Conservation (phyloP, 2,329 filamentous ascomycete species). For the Fusarium scirpi region DNA sequence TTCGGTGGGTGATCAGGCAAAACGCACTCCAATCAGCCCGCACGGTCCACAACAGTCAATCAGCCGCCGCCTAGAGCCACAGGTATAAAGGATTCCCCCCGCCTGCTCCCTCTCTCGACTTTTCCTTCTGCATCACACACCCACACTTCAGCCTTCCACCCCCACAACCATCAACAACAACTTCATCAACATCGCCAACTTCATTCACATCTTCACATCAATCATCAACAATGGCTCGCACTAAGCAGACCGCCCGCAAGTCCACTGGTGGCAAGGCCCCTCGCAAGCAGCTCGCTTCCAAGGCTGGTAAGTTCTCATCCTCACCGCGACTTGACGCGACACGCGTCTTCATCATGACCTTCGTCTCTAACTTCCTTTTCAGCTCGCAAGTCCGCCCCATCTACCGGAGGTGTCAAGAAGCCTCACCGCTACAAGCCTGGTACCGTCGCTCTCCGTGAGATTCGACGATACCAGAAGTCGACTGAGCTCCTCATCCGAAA, state of each 20-base stretch:
- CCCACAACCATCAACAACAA: constrained; percentile 43
- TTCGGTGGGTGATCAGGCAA: constrained; percentile 44
- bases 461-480: constrained; percentile 97
- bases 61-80: constrained; percentile 53
- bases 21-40: constrained; percentile 40
- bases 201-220: constrained; percentile 51
- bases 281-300: constrained; percentile 98
- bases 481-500: constrained; percentile 97
- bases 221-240: constrained; percentile 69
- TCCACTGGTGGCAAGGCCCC: constrained; percentile 83
- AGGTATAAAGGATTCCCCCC: constrained; percentile 61
- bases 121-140: constrained; percentile 59
- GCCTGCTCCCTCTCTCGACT: constrained; percentile 53
- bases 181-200: constrained; percentile 43
- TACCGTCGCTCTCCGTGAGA: constrained; percentile 98
- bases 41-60: constrained; percentile 50
- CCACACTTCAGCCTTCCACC: constrained; percentile 50
- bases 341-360: constrained; percentile 20
- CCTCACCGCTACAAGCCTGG: constrained; percentile 90
- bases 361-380: constrained; percentile 19
- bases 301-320: constrained; percentile 71
- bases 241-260: constrained; percentile 78
- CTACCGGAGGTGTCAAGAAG: constrained; percentile 98
- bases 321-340: constrained; percentile 24
- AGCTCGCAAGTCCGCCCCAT: constrained; percentile 95